Evolutionary conservation across 176 grass and related monocot genomes (phyloP), one percentile per base, ranked within the genome.

Genomic region (Eragrostis curvula): DNA sequence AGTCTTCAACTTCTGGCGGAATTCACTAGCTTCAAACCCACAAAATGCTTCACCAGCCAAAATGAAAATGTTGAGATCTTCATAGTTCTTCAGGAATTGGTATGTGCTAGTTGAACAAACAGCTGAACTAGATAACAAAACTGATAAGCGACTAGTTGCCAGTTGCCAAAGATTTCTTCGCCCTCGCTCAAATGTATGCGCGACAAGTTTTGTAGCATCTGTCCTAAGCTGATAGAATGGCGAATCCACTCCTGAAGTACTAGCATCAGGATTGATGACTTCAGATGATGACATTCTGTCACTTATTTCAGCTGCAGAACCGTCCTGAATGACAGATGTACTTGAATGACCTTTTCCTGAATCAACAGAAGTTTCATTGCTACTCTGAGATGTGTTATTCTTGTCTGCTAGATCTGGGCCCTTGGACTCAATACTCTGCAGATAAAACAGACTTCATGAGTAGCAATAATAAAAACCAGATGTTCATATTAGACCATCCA

Each of bases 81-180:
- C 96, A 47, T 95, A 99, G 75, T 96, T 99, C 75, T 92, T 93
- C 75, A 99, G 75, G 80, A 99, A 99, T 90, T 99, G 96, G 79
- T 99, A 95, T 24, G 87, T 99, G 64, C 96, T 99, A 52, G 93
- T 93, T 91, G 93, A 96, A 86, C 82, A 91, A 82, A 95, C 87
- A 86, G 93, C 86, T 27, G 90, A 89, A 80, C 82, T 92, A 49
- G 96, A 95, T 20, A 99, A 80, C 82, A 99, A 77, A 78, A 93
- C 96, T 82, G 91, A 95, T 56, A 99, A 68, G 59, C 96, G 96
- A 91, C 96, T 99, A 81, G 96, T 96, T 62, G 88, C 86, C 67
- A 99, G 87, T 86, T 99, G 93, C 96, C 96, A 99, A 79, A 99
- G 82, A 91, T 99, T 99, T 84, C 89, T 93, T 89, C 91, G 85